Evolutionary conservation across 2,329 filamentous ascomycete species (phyloP), one percentile per base, ranked within the genome.

Genomic region (Zopfia rhizophila): DNA sequence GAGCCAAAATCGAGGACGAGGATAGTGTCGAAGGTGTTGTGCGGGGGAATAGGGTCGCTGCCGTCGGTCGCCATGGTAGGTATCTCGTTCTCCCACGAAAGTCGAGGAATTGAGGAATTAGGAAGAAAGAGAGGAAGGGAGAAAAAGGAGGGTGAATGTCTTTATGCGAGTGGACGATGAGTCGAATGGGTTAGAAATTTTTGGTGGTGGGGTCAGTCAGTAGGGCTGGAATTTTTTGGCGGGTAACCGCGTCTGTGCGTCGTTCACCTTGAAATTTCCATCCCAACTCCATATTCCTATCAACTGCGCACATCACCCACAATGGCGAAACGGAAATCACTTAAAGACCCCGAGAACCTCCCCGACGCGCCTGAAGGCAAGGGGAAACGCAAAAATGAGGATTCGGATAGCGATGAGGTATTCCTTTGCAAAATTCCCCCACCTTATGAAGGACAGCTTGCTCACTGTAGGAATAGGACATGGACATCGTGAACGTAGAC

Each of bases 401-500:
- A 70, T 22, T 69, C 66, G n/a, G 65, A 64, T 46, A 71, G 67
- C 59, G 68, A 72, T 55, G 66, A 70, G 63, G 67, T 68, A 62
- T 49, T 12, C 18, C 7, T n/a, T 27, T 24, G 54, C 49, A 48
- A 38, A 45, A 38, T 22, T 11, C 23, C 30, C 27, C 38, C 45
- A n/a, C 32, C 16, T 28, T 41, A n/a, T n/a, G n/a, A n/a, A n/a
- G n/a, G n/a, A 22, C 38, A 42, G 29, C 38, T 38, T 16, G 17
- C 24, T 30, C 10, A 28, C 27, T 25, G 12, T 27, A 38, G 36
- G 54, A 56, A 25, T 48, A 96, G 90, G 90, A 96, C 65, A 88
- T 91, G 65, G 89, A 96, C 68, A 88, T 93, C 71, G 85, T 99
- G 56, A 88, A 97, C 68, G 91, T 97, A 46, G 93, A 97, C 57